Evolutionary conservation across 129 eudicot genomes (phyloP).

Genomic region (Tagetes patula): DNA sequence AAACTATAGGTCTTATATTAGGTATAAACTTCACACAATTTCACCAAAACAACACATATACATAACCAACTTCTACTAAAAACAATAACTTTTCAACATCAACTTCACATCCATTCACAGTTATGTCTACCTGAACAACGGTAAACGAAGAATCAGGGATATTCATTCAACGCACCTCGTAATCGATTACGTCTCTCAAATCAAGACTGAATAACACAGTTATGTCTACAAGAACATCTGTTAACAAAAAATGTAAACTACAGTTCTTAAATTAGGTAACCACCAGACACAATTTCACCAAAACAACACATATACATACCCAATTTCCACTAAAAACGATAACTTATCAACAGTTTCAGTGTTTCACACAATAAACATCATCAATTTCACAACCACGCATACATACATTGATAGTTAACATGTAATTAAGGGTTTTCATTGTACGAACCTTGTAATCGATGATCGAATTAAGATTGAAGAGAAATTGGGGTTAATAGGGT

Average conservation of each 20-base stretch:
- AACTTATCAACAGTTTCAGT: background rate
- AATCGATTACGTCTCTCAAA: too few species aligned
- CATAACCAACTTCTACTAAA: background rate
- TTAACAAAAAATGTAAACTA: background rate
- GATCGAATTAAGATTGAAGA: too few species aligned
- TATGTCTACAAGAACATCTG: too few species aligned
- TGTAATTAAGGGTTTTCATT: background rate
- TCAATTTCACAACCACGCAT: background rate
- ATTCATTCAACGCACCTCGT: background rate
- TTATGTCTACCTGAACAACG: background rate
- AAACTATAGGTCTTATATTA: too few species aligned
- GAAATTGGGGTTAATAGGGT: background rate
- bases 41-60: conserved; percentile 3
- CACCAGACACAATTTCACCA: conserved; percentile 4
- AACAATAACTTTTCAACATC: background rate
- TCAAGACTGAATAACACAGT: too few species aligned
- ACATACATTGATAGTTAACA: conserved; percentile 3
- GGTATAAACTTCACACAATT: background rate
- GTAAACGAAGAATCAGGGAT: background rate
- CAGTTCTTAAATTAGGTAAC: background rate
- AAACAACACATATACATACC: background rate
- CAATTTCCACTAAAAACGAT: background rate
- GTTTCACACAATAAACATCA: background rate
- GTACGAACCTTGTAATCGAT: too few species aligned
- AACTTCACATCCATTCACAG: background rate